These are phyloP conservation scores for Quercus bicolor DNA, from an alignment of 306 rosid genomes.

Conservation along the genomic window DNA sequence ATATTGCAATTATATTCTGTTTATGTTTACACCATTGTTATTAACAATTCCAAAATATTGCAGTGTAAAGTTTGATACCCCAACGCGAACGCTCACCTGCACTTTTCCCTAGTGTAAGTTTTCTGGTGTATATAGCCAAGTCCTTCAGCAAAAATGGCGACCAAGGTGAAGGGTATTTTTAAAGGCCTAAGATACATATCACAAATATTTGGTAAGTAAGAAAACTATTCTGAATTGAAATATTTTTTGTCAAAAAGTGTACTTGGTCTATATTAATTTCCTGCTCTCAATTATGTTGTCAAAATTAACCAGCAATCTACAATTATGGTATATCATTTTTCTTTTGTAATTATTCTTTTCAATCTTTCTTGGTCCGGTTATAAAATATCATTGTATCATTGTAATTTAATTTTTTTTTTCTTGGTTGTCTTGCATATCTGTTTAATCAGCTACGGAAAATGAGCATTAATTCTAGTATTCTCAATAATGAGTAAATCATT, in stretches of 20 bases:
- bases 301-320: not conserved
- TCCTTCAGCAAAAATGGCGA: conserved; percentile 27
- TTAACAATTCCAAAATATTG: not conserved
- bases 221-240: not conserved
- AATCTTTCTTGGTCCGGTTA: not conserved
- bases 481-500: not conserved
- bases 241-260: not conserved
- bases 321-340: not conserved
- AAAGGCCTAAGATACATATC: conserved; percentile 81
- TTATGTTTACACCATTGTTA: too few relatives aligned
- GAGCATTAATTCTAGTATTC: not conserved
- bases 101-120: conserved; percentile 6
- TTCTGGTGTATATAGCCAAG: conserved; percentile 17
- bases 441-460: not conserved
- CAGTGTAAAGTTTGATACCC: conserved; percentile 22
- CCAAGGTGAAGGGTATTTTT: conserved; percentile 71
- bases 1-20: too few relatives aligned
- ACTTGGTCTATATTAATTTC: not conserved
- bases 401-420: not conserved
- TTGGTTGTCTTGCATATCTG: not conserved
- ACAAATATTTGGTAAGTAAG: conserved; percentile 72
- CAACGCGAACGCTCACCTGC: not conserved
- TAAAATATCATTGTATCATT: not conserved
- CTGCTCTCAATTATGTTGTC: not conserved
- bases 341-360: not conserved